Evolutionary conservation across 306 rosid genomes (phyloP).

Genomic region (Vigna nakashimae): DNA sequence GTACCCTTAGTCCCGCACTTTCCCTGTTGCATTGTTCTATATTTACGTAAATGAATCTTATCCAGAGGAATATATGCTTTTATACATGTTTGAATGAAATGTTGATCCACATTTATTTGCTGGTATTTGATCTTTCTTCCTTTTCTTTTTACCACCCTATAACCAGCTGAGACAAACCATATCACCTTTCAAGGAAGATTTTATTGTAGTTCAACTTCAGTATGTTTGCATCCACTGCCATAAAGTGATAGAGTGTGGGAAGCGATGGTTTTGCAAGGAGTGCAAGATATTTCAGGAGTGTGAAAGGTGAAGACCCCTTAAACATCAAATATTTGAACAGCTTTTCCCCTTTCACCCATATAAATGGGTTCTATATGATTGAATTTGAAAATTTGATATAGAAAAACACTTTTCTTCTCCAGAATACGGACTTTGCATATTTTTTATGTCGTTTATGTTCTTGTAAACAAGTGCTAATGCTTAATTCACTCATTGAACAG

Average conservation of each 20-base stretch:
- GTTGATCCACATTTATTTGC: background rate
- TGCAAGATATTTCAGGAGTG: slow-evolving; percentile 69
- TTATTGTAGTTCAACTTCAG: slow-evolving; percentile 65
- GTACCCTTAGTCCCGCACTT: too few relatives aligned
- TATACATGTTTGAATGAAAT: slow-evolving; percentile 8
- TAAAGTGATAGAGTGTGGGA: slow-evolving; percentile 58
- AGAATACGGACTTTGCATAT: too few relatives aligned
- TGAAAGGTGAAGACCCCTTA: slow-evolving; percentile 57
- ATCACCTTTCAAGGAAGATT: slow-evolving; percentile 57
- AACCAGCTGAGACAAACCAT: slow-evolving; percentile 61
- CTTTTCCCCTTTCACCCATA: background rate
- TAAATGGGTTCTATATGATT: too few relatives aligned
- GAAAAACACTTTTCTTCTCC: background rate
- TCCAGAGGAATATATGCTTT: slow-evolving; percentile 4
- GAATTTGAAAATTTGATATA: too few relatives aligned
- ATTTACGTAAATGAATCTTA: slow-evolving; percentile 1
- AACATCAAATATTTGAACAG: background rate
- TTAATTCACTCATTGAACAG: too few relatives aligned
- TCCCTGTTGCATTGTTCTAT: background rate
- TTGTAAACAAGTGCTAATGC: too few relatives aligned
- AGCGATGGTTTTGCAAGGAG: slow-evolving; percentile 63
- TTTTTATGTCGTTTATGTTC: too few relatives aligned
- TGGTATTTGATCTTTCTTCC: slow-evolving; percentile 39
- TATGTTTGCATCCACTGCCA: slow-evolving; percentile 59
- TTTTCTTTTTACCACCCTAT: slow-evolving; percentile 6